A percentile compares a stretch with the other conserved stretches of the same genome.
phyloP scores from a whole-genome alignment of 1,284 basidiomycete species.

The Trametes pubescens region DNA sequence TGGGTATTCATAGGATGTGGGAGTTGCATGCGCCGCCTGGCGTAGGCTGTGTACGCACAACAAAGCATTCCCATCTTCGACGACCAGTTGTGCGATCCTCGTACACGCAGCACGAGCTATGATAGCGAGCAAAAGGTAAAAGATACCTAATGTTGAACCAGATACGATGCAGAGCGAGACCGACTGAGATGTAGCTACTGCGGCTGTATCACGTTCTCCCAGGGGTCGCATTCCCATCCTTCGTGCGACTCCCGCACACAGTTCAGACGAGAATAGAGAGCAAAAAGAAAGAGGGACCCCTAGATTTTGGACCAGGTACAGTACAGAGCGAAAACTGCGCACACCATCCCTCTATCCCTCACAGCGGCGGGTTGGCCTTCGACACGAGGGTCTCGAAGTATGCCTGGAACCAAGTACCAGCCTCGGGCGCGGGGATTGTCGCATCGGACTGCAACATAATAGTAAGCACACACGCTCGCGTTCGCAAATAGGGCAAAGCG shows the following conservation, averaged over 20 bases:
- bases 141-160: conserved; percentile 22
- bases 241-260: no score
- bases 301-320: conserved; percentile 26
- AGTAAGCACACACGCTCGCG: conserved; percentile 6
- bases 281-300: conserved; percentile 16
- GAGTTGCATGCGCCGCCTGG: background rate
- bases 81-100: background rate
- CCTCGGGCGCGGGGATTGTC: conserved; percentile 63
- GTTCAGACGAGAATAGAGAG: no score
- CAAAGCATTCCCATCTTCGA: background rate
- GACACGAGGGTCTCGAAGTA: conserved; percentile 64
- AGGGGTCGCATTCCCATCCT: no score
- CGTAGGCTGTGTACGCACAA: background rate
- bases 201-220: no score
- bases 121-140: conserved; percentile 7
- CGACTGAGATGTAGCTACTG: no score
- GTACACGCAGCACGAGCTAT: background rate
- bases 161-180: conserved; percentile 25
- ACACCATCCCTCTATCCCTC: conserved; percentile 30
- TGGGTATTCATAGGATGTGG: conserved; percentile 10
- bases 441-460: conserved; percentile 53
- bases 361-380: conserved; percentile 62
- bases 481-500: conserved; percentile 29
- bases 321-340: conserved; percentile 22
- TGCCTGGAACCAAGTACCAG: conserved; percentile 70